Conservation (phyloP, 129 eudicot species). For the Flaveria robusta region DNA sequence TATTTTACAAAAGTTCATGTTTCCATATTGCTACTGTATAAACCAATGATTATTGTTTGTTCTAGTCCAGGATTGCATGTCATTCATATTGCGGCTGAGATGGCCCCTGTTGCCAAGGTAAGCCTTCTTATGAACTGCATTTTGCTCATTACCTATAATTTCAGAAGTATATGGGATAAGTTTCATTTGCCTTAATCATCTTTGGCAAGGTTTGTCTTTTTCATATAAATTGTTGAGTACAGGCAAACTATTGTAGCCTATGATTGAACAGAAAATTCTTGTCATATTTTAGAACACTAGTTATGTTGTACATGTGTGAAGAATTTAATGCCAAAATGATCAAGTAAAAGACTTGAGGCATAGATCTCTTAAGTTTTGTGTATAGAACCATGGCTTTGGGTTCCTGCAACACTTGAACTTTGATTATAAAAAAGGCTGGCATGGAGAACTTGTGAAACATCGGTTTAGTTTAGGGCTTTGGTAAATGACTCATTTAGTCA, state of each 20-base stretch:
- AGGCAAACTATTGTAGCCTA: constrained; percentile 6
- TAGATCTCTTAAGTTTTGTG: too few species aligned
- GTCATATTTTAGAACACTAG: not conserved
- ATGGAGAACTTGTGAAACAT: not conserved
- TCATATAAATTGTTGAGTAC: not conserved
- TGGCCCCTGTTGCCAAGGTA: constrained; percentile 99
- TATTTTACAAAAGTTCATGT: constrained; percentile 7
- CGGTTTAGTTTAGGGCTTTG: not conserved
- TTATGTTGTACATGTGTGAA: not conserved
- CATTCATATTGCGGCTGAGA: constrained; percentile 95
- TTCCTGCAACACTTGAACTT: not conserved
- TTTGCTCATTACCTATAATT: not conserved
- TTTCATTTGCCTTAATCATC: not conserved
- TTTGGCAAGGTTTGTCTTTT: not conserved
- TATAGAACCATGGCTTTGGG: constrained; percentile 1
- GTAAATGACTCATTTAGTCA: not conserved
- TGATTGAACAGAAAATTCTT: constrained; percentile 8
- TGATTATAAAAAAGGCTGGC: not conserved
- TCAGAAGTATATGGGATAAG: not conserved
- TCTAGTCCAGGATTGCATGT: constrained; percentile 82
- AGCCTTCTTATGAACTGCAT: not conserved
- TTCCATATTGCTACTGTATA: constrained; percentile 13
- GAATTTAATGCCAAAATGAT: not conserved
- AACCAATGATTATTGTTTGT: constrained; percentile 34
- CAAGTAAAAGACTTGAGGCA: not conserved